Percentiles rank a stretch among this genome's conserved stretches.
Evolutionary conservation across 805 yeast genomes (phyloP).

Genomic region (Starmerella sirachaensis): DNA sequence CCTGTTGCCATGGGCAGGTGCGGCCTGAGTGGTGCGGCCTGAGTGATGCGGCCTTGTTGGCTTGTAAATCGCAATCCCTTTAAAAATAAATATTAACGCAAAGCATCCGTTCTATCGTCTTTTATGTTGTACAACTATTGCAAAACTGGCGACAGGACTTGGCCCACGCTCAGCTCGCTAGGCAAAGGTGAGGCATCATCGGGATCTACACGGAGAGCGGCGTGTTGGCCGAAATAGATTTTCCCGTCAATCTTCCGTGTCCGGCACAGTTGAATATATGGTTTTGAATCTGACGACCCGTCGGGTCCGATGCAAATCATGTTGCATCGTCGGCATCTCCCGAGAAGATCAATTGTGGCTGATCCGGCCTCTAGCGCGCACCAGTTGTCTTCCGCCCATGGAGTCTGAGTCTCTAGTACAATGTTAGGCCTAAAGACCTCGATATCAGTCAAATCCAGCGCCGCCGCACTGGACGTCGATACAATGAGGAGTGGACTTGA

Average conservation of each 20-base stretch:
- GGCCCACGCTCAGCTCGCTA: too few species aligned
- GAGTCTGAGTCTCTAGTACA: conserved; percentile 23
- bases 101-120: too few species aligned
- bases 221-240: conserved; percentile 32
- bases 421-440: conserved; percentile 33
- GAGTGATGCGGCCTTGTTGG: too few species aligned
- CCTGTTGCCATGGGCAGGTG: too few species aligned
- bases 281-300: conserved; percentile 28
- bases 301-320: conserved; percentile 34
- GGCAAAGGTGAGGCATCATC: too few species aligned
- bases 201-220: too few species aligned
- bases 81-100: too few species aligned
- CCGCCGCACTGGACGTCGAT: conserved; percentile 26
- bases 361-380: conserved; percentile 15
- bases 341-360: conserved; percentile 19
- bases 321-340: conserved; percentile 34
- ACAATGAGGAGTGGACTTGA: conserved; percentile 34
- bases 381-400: conserved; percentile 35
- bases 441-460: conserved; percentile 13
- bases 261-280: conserved; percentile 29
- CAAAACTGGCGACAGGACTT: too few species aligned
- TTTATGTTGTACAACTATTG: too few species aligned
- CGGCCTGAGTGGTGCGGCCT: too few species aligned
- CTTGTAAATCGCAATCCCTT: too few species aligned
- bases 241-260: conserved; percentile 30